These are phyloP conservation scores for Phytophthora hybrid DNA, from an alignment of 352 stramenopile species.

Conservation along the genomic window DNA sequence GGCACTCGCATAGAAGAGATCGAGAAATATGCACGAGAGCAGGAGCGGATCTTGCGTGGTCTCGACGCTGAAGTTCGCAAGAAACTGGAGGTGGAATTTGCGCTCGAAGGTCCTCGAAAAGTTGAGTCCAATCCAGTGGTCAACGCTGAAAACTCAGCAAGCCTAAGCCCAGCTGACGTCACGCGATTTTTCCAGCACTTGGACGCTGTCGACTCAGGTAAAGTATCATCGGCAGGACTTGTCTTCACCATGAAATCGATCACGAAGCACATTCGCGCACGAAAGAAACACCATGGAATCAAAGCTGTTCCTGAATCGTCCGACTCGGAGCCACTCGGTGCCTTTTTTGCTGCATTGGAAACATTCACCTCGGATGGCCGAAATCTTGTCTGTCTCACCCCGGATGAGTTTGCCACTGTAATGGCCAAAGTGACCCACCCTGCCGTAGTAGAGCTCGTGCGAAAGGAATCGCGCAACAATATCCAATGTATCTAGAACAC, in stretches of 20 bases:
- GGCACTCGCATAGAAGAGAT: conserved; percentile 52
- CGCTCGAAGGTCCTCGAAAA: background rate
- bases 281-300: background rate
- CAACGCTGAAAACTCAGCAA: background rate
- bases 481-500: conserved; percentile 65
- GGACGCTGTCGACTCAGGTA: conserved; percentile 58
- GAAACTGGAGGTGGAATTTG: conserved; percentile 11
- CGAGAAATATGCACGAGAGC: conserved; percentile 42
- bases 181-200: conserved; percentile 59
- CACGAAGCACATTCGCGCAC: conserved; percentile 49
- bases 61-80: conserved; percentile 22
- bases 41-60: conserved; percentile 22
- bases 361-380: conserved; percentile 24
- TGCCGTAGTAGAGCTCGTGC: conserved; percentile 51
- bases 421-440: conserved; percentile 49
- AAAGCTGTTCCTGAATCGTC: background rate
- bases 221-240: conserved; percentile 53
- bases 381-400: conserved; percentile 17
- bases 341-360: conserved; percentile 34
- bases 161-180: conserved; percentile 25
- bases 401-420: conserved; percentile 47
- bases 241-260: conserved; percentile 48
- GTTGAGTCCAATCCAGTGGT: background rate
- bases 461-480: conserved; percentile 58
- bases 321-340: conserved; percentile 5